Evolutionary conservation across 495 filamentous ascomycete species (phyloP), one percentile per base, ranked within the genome.

Genomic region (Aspergillus ellipticus): DNA sequence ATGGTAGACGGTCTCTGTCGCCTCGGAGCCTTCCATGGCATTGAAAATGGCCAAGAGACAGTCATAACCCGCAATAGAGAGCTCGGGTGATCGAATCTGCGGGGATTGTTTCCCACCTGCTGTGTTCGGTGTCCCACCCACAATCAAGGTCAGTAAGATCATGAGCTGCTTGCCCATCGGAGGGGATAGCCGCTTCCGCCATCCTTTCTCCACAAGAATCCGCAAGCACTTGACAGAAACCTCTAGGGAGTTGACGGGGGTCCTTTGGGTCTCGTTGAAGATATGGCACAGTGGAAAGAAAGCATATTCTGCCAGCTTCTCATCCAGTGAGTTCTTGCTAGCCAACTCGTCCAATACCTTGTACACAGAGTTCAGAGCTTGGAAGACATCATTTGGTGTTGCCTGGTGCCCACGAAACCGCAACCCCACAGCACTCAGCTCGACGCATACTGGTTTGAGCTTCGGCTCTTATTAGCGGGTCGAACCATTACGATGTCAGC

Each of bases 201-300:
- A 99, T 62, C 91, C 91, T 63, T 87, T 73, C 20, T 80, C 71
- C 17, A 97, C 78, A 17, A 97, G 75, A 21, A 90, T 75, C 9
- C 79, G 71, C 31, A 97, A 72, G 56, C 88, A 91, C 54, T 83
- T 80, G 16, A 97, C 79, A 31, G 85, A 82, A 21, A 86, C 61
- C 68, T 99, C 94, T 4, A 93, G 67, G 20, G 88, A 83, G 29
- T 82, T 81, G 26, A 88, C 80, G 6, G 95, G 82, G 29, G 92
- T 78, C 26, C 78, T 77, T 57, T 91, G 83, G 49, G 85, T 86
- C 49, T 84, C 79, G 53, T 89, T 85, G 59, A 99, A 87, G 47
- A 97, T 84, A 57, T 95, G 88, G 2, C 89, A 90, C 0, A 99
- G 73, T 0, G 94, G 94, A 61, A 96, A 94, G 78, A 97, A 97